Conservation (phyloP, 129 eudicot genomes). For the Sambucus nigra region DNA sequence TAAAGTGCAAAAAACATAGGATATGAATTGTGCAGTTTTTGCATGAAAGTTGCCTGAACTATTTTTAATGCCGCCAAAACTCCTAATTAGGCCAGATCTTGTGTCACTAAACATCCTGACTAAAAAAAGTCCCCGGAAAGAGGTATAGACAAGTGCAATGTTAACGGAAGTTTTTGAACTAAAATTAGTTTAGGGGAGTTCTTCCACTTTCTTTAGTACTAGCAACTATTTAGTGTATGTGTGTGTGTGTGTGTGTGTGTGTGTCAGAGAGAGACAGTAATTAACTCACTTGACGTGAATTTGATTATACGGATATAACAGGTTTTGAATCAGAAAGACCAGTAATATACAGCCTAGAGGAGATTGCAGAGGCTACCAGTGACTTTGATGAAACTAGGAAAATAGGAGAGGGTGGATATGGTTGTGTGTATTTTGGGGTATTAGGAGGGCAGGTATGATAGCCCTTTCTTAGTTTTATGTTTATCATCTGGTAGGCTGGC, state of each 20-base stretch:
- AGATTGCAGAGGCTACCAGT: constrained; percentile 66
- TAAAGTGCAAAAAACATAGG: too few relatives aligned
- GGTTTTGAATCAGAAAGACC: constrained; percentile 76
- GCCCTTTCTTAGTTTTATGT: background rate
- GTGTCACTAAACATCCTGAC: too few relatives aligned
- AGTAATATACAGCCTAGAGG: constrained; percentile 52
- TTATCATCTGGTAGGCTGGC: constrained; percentile 1
- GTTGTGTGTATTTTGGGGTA: constrained; percentile 66
- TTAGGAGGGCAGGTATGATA: constrained; percentile 50
- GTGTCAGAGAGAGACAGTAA: background rate
- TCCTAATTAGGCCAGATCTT: too few relatives aligned
- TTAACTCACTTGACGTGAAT: background rate
- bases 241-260: too few relatives aligned
- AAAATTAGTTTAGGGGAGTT: too few relatives aligned
- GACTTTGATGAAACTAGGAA: constrained; percentile 52
- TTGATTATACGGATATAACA: constrained; percentile 34
- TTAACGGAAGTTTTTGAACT: too few relatives aligned
- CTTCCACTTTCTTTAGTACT: background rate
- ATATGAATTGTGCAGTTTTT: too few relatives aligned
- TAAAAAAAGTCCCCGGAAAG: too few relatives aligned
- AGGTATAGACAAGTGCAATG: too few relatives aligned
- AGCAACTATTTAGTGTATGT: background rate
- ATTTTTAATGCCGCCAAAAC: too few relatives aligned
- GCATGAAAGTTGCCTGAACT: too few relatives aligned
- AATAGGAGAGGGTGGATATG: constrained; percentile 87